Percentiles rank a stretch among this genome's conserved stretches.
Conservation (phyloP, 1,284 basidiomycete genomes). For the Phlebopus sp. region DNA sequence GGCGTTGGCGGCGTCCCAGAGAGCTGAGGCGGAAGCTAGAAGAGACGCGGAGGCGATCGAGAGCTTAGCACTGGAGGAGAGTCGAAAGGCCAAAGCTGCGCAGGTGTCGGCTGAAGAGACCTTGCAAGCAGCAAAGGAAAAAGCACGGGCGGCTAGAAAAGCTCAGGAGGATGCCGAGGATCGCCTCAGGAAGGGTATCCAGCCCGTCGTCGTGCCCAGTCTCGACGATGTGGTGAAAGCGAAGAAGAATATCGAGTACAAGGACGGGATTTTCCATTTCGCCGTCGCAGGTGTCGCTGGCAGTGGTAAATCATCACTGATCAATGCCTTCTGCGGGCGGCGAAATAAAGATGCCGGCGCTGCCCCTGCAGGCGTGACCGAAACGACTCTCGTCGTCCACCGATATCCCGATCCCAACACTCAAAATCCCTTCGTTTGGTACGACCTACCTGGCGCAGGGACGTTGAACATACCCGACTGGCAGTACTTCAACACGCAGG, state of each 20-base stretch:
- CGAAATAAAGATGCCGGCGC: no score
- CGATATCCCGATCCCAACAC: no score
- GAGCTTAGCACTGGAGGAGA: conserved; percentile 4
- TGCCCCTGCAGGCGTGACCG: no score
- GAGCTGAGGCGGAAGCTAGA: neutral
- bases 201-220: conserved; percentile 18
- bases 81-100: neutral
- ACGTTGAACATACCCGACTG: no score
- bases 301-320: conserved; percentile 12
- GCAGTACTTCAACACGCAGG: no score
- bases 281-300: conserved; percentile 11
- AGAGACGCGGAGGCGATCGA: neutral
- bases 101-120: conserved; percentile 1
- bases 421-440: no score
- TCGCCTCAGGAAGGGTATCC: conserved; percentile 15
- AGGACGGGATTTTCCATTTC: conserved; percentile 16
- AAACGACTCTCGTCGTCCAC: no score
- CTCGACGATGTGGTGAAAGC: conserved; percentile 10
- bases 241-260: conserved; percentile 13
- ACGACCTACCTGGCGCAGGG: no score
- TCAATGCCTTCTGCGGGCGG: conserved; percentile 9
- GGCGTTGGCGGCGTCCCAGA: neutral
- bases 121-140: conserved; percentile 1
- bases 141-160: no score
- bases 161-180: no score